These are phyloP conservation scores for Trypethelium eluteriae DNA, from an alignment of 495 filamentous ascomycete species.

Conservation along the genomic window DNA sequence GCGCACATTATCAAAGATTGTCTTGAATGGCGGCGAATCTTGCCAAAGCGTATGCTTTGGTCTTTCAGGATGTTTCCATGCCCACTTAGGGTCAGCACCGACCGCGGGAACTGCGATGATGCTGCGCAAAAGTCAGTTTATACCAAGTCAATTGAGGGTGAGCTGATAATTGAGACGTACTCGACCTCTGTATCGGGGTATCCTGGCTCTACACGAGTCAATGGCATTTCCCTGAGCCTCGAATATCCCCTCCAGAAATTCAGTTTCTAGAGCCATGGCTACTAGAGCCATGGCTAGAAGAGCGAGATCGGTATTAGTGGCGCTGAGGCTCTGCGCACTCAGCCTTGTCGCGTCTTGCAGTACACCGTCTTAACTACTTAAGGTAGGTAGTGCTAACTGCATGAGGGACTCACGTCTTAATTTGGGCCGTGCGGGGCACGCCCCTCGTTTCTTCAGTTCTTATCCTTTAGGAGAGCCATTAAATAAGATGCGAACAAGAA, in stretches of 20 bases:
- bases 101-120: constrained; percentile 8
- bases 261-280: too few species aligned
- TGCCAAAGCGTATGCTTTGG: neutral
- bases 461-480: too few species aligned
- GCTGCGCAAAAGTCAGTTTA: neutral
- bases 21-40: neutral
- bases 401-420: too few species aligned
- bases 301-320: neutral
- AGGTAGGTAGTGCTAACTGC: too few species aligned
- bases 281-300: neutral
- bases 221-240: neutral
- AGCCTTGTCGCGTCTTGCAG: neutral
- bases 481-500: too few species aligned
- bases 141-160: too few species aligned
- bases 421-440: too few species aligned
- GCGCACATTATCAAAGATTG: neutral
- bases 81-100: constrained; percentile 2
- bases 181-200: constrained; percentile 1
- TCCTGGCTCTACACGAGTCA: neutral
- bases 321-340: neutral
- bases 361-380: neutral
- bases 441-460: too few species aligned
- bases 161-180: neutral
- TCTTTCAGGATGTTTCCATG: constrained; percentile 5
- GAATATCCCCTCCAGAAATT: too few species aligned